Conservation (phyloP, 1,284 basidiomycete genomes). For the Nidula niveotomentosa region DNA sequence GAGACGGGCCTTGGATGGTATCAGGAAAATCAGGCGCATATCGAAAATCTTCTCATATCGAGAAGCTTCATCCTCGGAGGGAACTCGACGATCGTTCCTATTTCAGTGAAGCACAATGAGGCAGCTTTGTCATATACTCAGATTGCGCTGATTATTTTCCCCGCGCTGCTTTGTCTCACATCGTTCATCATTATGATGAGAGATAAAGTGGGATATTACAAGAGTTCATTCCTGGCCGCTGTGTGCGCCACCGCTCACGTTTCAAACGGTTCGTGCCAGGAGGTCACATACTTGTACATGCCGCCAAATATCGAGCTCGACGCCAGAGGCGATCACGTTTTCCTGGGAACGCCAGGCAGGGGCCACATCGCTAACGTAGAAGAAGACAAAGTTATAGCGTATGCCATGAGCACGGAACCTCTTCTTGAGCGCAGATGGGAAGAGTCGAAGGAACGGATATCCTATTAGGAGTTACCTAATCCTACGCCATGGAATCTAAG, state of each 20-base stretch:
- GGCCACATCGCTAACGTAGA: not conserved
- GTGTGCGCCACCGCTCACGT: conserved; percentile 16
- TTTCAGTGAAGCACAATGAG: conserved; percentile 8
- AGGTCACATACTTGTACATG: conserved; percentile 10
- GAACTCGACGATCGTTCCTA: conserved; percentile 3
- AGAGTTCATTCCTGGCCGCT: conserved; percentile 14
- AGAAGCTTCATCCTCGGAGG: conserved; percentile 14
- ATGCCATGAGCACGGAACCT: not conserved
- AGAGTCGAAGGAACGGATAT: no score
- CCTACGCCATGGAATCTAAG: no score
- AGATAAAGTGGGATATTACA: conserved; percentile 12
- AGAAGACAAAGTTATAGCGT: not conserved
- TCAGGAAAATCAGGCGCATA: conserved; percentile 1
- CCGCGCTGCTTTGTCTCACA: conserved; percentile 5
- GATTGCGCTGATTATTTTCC: conserved; percentile 10
- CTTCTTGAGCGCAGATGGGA: not conserved
- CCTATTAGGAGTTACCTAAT: no score
- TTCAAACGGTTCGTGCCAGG: conserved; percentile 4
- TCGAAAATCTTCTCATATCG: conserved; percentile 11
- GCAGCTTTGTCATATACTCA: conserved; percentile 18
- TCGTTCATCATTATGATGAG: conserved; percentile 8
- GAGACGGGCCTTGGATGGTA: conserved; percentile 13
- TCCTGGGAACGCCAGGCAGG: not conserved
- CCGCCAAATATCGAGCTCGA: conserved; percentile 10
- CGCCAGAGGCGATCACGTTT: not conserved